A percentile compares a stretch with the other conserved stretches of the same genome.
phyloP scores from a whole-genome alignment of 176 grass and related monocot genomes.

The Oryza australiensis region DNA sequence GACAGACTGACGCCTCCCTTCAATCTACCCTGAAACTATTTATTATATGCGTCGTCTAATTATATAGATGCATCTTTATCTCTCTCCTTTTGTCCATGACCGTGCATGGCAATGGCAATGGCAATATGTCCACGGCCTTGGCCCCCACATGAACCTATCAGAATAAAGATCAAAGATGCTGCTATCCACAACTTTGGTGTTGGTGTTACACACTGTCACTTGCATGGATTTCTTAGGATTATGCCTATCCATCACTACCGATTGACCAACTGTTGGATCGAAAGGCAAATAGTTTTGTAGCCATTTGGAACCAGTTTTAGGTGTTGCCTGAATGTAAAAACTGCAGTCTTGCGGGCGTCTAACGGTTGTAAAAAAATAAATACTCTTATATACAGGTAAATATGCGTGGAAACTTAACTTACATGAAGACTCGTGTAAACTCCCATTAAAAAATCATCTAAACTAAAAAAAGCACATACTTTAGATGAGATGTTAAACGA shows the following conservation, averaged over 20 bases:
- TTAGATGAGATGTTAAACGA: too few species aligned
- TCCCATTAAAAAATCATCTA: too few species aligned
- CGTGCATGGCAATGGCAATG: background rate
- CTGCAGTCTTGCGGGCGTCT: too few species aligned
- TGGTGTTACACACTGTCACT: constrained; percentile 24
- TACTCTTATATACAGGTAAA: too few species aligned
- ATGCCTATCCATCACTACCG: constrained; percentile 10
- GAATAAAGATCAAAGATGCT: constrained; percentile 36
- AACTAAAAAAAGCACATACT: too few species aligned
- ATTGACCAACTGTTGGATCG: constrained; percentile 4
- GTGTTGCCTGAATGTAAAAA: background rate
- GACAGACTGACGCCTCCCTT: background rate
- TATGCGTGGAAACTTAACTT: too few species aligned
- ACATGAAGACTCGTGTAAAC: too few species aligned
- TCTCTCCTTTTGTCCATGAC: background rate
- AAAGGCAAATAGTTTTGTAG: background rate
- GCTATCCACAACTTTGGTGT: constrained; percentile 17
- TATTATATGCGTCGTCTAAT: background rate
- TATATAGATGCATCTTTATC: too few species aligned
- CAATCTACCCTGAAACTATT: background rate
- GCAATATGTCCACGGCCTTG: background rate
- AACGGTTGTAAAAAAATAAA: too few species aligned
- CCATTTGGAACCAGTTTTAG: background rate
- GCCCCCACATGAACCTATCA: constrained; percentile 18
- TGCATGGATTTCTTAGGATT: constrained; percentile 36